Evolutionary conservation across 495 filamentous ascomycete species (phyloP).

Genomic region (Penicillium antarcticum): DNA sequence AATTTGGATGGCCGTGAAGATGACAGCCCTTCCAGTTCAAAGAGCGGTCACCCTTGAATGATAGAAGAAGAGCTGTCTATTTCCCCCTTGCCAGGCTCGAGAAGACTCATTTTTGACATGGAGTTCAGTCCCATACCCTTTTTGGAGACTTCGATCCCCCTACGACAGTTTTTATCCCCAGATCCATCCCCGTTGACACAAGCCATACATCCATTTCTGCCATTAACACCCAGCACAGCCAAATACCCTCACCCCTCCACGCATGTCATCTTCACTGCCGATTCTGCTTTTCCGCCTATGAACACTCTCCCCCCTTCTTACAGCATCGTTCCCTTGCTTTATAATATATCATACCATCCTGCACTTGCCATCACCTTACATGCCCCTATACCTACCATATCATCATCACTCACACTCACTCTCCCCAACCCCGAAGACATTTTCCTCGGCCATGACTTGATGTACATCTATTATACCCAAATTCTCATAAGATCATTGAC

Average conservation of each 20-base stretch:
- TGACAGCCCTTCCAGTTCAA: slow-evolving; percentile 25
- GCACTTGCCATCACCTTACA: background rate
- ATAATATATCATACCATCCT: background rate
- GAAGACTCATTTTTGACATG: too few relatives aligned
- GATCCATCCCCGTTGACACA: too few relatives aligned
- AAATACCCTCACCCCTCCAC: background rate
- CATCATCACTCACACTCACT: background rate
- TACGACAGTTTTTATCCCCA: too few relatives aligned
- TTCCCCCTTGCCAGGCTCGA: too few relatives aligned
- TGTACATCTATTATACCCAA: slow-evolving; percentile 29
- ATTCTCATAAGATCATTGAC: slow-evolving; percentile 6
- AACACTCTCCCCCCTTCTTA: background rate
- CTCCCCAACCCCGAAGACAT: background rate
- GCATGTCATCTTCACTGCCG: background rate
- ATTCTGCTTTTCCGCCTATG: background rate
- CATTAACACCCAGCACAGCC: background rate
- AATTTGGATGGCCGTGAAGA: slow-evolving; percentile 38
- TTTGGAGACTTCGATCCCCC: too few relatives aligned
- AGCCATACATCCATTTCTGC: too few relatives aligned
- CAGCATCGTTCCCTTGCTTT: background rate
- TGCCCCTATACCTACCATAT: background rate
- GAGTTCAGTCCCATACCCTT: too few relatives aligned
- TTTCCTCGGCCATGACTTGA: slow-evolving; percentile 22
- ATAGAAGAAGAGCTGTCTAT: background rate
- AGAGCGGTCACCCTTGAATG: slow-evolving; percentile 6